phyloP scores from a whole-genome alignment of 768 basidiomycete species.

The Austroboletus eburneus region DNA sequence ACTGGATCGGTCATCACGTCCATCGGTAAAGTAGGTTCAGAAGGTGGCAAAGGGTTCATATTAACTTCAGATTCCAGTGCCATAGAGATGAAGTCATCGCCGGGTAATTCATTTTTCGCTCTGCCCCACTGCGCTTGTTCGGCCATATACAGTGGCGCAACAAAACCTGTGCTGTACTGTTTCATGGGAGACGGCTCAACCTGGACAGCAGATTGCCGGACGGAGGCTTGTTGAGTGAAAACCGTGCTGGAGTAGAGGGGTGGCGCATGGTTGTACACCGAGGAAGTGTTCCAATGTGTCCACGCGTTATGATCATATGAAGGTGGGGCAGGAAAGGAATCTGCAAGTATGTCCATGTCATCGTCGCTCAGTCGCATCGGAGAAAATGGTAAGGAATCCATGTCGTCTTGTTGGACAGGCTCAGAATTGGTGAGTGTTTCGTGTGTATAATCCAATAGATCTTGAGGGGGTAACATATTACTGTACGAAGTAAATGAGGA shows the following conservation, averaged over 20 bases:
- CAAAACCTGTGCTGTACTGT: neutral
- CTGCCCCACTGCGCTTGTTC: neutral
- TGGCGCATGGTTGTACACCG: neutral
- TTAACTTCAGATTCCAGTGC: neutral
- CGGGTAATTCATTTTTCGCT: neutral
- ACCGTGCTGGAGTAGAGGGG: neutral
- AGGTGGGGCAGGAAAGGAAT: neutral
- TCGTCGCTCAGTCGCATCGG: constrained; percentile 3
- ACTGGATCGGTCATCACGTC: neutral
- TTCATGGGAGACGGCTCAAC: neutral
- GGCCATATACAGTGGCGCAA: neutral
- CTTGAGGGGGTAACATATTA: neutral
- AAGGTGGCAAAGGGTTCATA: neutral
- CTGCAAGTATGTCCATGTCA: constrained; percentile 11
- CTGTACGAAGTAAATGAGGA: neutral
- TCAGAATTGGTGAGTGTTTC: neutral
- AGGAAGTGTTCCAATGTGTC: constrained; percentile 1
- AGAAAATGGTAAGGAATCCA: constrained; percentile 11
- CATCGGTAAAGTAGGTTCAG: neutral
- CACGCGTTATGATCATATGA: neutral
- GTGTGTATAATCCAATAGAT: neutral
- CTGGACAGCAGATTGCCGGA: constrained; percentile 1
- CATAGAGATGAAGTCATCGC: neutral
- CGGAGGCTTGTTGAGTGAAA: neutral
- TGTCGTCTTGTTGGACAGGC: constrained; percentile 3